phyloP scores from a whole-genome alignment of 1,284 basidiomycete species.

The Mycena sp. region DNA sequence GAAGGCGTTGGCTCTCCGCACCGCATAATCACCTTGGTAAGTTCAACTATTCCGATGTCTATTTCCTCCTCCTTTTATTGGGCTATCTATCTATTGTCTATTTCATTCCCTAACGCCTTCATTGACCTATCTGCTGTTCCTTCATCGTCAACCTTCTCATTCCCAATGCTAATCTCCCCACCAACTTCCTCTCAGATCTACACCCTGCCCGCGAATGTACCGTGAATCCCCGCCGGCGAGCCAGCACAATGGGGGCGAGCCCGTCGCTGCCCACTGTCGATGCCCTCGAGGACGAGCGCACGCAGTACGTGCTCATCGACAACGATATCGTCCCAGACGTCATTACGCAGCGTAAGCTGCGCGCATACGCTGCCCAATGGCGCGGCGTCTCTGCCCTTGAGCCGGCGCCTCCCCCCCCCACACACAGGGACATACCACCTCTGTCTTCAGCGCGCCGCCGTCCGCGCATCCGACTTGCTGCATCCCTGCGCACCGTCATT shows the following conservation, averaged over 20 bases:
- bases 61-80: not conserved
- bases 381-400: conserved; percentile 72
- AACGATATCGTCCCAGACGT: conserved; percentile 62
- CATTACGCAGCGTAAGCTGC: conserved; percentile 61
- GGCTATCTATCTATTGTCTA: no score
- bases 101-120: no score
- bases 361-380: conserved; percentile 71
- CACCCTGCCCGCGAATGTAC: not conserved
- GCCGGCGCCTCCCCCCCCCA: conserved; percentile 37
- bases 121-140: not conserved
- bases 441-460: conserved; percentile 35
- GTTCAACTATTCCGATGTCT: not conserved
- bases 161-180: not conserved
- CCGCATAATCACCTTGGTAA: conserved; percentile 42
- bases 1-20: conserved; percentile 70
- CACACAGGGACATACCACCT: conserved; percentile 36
- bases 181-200: not conserved
- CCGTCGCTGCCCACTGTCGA: not conserved
- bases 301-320: conserved; percentile 55
- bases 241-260: conserved; percentile 31
- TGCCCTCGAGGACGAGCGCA: conserved; percentile 54
- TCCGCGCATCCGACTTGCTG: conserved; percentile 41
- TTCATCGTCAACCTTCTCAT: not conserved
- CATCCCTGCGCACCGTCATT: conserved; percentile 48
- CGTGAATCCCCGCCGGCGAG: conserved; percentile 24